Evolutionary conservation across 2,329 filamentous ascomycete genomes (phyloP).

Genomic region (Exserohilum turcica): DNA sequence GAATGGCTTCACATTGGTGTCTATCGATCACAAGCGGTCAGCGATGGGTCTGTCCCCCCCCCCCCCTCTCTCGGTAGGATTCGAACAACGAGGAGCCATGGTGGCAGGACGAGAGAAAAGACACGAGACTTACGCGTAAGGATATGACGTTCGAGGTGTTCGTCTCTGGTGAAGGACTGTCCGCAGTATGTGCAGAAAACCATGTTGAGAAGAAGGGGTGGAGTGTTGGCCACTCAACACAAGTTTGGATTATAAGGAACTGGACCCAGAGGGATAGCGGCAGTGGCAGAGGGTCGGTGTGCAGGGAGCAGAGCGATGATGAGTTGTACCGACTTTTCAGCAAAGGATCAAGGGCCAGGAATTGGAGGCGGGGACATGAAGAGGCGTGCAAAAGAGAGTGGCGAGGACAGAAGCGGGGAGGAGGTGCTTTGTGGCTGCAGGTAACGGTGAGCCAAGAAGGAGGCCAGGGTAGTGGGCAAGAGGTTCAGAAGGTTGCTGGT

Average conservation of each 20-base stretch:
- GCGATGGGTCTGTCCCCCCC: not conserved
- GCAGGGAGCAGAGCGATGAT: conserved; percentile 7
- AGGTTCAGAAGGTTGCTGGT: conserved; percentile 18
- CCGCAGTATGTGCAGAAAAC: conserved; percentile 61
- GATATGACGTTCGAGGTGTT: conserved; percentile 59
- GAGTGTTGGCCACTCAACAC: conserved; percentile 1
- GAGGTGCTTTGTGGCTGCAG: conserved; percentile 16
- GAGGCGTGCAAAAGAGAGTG: conserved; percentile 4
- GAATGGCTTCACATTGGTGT: conserved; percentile 62
- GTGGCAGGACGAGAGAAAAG: not conserved
- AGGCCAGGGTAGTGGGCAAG: conserved; percentile 21
- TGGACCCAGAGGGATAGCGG: not conserved
- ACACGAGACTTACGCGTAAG: conserved; percentile 53
- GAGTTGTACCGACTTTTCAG: conserved; percentile 18
- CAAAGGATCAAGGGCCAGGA: conserved; percentile 14
- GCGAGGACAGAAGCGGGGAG: conserved; percentile 10
- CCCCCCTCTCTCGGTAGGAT: not conserved
- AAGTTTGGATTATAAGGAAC: not conserved
- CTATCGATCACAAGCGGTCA: conserved; percentile 32
- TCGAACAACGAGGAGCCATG: not conserved
- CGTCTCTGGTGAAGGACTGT: conserved; percentile 59
- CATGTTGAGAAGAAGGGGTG: conserved; percentile 44
- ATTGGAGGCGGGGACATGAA: conserved; percentile 18
- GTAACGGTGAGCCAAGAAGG: conserved; percentile 11
- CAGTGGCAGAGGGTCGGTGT: not conserved